Evolutionary conservation across 345 rosid genomes (phyloP).

Genomic region (Gossypium mustelinum): DNA sequence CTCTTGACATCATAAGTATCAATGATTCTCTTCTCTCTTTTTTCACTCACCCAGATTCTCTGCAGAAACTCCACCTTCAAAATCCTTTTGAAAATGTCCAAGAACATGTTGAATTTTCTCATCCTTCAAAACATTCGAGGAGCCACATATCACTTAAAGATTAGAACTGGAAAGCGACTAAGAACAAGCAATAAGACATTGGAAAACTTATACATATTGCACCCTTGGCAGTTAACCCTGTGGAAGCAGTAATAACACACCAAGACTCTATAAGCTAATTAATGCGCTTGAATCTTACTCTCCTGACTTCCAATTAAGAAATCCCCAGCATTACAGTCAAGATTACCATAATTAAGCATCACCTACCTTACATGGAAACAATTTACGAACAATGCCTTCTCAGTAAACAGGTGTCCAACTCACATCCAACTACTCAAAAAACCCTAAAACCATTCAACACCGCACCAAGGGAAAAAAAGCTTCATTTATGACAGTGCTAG

Average conservation of each 20-base stretch:
- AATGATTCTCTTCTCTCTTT: slow-evolving; percentile 22
- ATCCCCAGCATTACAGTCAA: slow-evolving; percentile 9
- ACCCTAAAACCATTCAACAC: not conserved
- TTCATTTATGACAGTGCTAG: not conserved
- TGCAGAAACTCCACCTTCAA: slow-evolving; percentile 93
- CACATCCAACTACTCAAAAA: not conserved
- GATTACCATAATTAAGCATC: slow-evolving; percentile 11
- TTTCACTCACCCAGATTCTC: slow-evolving; percentile 85
- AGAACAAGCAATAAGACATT: not conserved
- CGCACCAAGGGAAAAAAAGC: not conserved
- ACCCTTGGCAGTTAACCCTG: slow-evolving; percentile 3
- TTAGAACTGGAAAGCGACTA: not conserved
- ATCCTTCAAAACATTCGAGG: slow-evolving; percentile 50
- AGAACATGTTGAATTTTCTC: slow-evolving; percentile 84
- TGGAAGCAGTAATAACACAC: slow-evolving; percentile 7
- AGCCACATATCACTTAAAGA: slow-evolving; percentile 14
- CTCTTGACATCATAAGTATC: slow-evolving; percentile 24
- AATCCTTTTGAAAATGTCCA: slow-evolving; percentile 94
- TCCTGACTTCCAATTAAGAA: slow-evolving; percentile 1
- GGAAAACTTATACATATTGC: not conserved
- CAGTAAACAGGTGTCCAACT: not conserved
- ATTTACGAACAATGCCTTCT: not conserved
- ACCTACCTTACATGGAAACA: not conserved
- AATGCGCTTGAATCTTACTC: not conserved
- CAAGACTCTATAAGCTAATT: not conserved